phyloP scores from a whole-genome alignment of 1,284 basidiomycete species.

The Sanghuangporus sanghuang region DNA sequence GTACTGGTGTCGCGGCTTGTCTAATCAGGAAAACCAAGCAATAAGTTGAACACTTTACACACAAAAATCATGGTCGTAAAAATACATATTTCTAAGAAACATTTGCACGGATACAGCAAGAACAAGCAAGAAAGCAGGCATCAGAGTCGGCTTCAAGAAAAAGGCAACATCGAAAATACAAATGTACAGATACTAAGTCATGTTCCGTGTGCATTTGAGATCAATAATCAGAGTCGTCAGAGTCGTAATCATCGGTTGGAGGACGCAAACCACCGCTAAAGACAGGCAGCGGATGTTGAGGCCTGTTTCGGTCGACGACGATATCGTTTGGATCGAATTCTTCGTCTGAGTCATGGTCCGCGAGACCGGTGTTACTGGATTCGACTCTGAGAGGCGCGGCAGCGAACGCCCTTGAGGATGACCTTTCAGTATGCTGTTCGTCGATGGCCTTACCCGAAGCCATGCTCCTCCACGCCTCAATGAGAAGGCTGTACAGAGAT shows the following conservation, averaged over 20 bases:
- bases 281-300: background rate
- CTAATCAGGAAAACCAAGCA: no score
- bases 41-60: no score
- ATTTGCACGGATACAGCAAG: no score
- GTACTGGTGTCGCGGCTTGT: no score
- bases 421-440: constrained; percentile 10
- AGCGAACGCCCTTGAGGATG: background rate
- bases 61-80: no score
- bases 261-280: background rate
- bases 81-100: no score
- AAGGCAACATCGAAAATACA: no score
- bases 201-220: no score
- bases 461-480: constrained; percentile 14
- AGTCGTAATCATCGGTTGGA: constrained; percentile 7
- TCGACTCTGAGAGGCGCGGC: background rate
- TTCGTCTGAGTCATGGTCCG: constrained; percentile 2
- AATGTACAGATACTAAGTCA: no score
- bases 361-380: background rate
- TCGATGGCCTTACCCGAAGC: constrained; percentile 15
- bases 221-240: constrained; percentile 10
- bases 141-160: no score
- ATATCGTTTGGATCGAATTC: constrained; percentile 16
- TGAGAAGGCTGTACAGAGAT: constrained; percentile 8
- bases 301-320: background rate
- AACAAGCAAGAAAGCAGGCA: no score